A percentile compares a stretch with the other conserved stretches of the same genome.
These are phyloP conservation scores for Yarrowia keelungensis DNA, from an alignment of 805 yeast genomes.

Conservation along the genomic window DNA sequence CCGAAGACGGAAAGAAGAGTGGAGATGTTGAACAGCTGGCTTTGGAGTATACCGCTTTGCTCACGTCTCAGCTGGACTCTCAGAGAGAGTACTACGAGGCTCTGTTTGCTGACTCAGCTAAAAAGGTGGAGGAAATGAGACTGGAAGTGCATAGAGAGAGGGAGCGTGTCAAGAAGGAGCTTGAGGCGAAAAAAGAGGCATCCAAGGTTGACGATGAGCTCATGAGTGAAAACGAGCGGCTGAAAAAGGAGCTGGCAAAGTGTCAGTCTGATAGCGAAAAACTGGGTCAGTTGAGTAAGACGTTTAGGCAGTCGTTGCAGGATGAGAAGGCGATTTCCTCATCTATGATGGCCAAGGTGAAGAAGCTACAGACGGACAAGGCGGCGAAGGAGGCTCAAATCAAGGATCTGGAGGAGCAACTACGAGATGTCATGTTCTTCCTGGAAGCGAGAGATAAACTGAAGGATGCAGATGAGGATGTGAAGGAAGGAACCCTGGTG, in stretches of 20 bases:
- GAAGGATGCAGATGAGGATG: constrained; percentile 72
- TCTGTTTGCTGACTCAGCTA: constrained; percentile 49
- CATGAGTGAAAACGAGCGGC: background rate
- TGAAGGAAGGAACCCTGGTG: constrained; percentile 64
- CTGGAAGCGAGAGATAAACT: constrained; percentile 76
- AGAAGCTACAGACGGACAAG: constrained; percentile 48
- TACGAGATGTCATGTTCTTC: constrained; percentile 77
- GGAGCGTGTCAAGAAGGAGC: constrained; percentile 28
- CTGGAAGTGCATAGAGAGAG: constrained; percentile 37
- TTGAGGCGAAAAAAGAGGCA: constrained; percentile 4
- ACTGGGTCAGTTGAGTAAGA: constrained; percentile 45
- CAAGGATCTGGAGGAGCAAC: constrained; percentile 48
- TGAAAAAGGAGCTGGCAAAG: constrained; percentile 13
- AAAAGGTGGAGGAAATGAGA: constrained; percentile 40
- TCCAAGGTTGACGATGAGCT: background rate
- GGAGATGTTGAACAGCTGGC: constrained; percentile 60
- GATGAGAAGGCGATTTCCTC: constrained; percentile 59
- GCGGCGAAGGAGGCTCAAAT: constrained; percentile 41
- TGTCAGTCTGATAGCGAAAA: constrained; percentile 40
- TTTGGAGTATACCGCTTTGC: constrained; percentile 78
- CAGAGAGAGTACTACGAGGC: constrained; percentile 83
- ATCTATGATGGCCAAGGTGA: constrained; percentile 54
- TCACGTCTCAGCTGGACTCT: constrained; percentile 81
- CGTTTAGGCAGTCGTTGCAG: constrained; percentile 50
- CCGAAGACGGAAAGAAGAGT: constrained; percentile 35